Base-by-base conservation (phyloP, 129 eudicot genomes). In the Deinandra increscens region DNA sequence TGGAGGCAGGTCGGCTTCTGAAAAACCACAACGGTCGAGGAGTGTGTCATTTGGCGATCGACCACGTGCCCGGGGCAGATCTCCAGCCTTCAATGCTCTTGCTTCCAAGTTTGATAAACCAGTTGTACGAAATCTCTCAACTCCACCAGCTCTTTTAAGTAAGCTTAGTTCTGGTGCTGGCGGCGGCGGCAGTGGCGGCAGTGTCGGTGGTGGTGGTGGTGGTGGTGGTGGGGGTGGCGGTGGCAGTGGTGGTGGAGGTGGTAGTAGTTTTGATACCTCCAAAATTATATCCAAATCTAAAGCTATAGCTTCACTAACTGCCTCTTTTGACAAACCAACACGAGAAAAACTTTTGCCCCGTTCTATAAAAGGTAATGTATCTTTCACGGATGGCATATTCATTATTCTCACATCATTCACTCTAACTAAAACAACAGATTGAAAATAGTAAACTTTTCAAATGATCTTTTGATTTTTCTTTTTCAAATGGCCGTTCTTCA, bases 21-120 rank as follows among this genome's bases (percentile, higher is more conserved):
- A 91, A 60, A 91, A 91, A 77, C 62, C 96, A 66, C 98, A 91
- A 53, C 94, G 98, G 71, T 91, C 98, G 7, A 78, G 96, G 76
- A 91, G 98, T 49, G 76, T 88, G 79, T 80, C 91, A 31, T 80
- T 87, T 51, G 73, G 87, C 82, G 96, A 92, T 22, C 80, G 95
- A 44, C 84, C 79, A 54, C 96, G 98, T 49, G 91, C 81, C 37
- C 76, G 98, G 58, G 98, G 98, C 37, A 82, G 95, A 43, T 91
- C 98, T 76, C 98, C 96, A 22, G 95, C 95, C 17, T 91, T 88
- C 68, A 91, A 82, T 71, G 96, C 98, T 31, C 77, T 91, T 60
- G 98, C 96, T 49, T 86, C 98, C 22, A 88, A 78, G 33, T 91
- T 91, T 60, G 96, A 88, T 75, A 91, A 70, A 23, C 77, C 87